Evolutionary conservation across 805 yeast genomes (phyloP).

Genomic region (Tetrapisispora arboricola): DNA sequence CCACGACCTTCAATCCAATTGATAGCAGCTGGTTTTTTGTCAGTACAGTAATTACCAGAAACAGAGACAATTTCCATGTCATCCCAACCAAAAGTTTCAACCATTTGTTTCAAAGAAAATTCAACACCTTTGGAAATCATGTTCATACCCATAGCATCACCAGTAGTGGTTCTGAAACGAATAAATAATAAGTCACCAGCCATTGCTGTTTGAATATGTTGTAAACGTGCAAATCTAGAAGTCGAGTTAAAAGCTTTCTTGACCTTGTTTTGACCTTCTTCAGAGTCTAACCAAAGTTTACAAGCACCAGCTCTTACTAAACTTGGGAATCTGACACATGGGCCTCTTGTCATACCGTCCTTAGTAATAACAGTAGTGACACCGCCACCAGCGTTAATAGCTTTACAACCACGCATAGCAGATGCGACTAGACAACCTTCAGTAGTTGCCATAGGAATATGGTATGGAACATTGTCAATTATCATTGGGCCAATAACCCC

Average conservation of each 20-base stretch:
- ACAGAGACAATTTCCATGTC: slow-evolving; percentile 91
- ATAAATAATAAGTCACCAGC: slow-evolving; percentile 87
- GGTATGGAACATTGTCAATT: slow-evolving; percentile 79
- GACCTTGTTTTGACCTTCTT: slow-evolving; percentile 74
- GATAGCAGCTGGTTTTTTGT: slow-evolving; percentile 94
- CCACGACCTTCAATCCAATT: slow-evolving; percentile 99
- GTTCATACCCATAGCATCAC: slow-evolving; percentile 99
- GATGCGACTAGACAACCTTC: slow-evolving; percentile 99
- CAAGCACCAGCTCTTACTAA: slow-evolving; percentile 87
- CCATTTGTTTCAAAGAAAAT: slow-evolving; percentile 71
- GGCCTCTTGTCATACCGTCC: slow-evolving; percentile 99
- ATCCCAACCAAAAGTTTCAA: slow-evolving; percentile 78
- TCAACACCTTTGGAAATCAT: slow-evolving; percentile 99
- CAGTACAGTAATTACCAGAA: slow-evolving; percentile 96
- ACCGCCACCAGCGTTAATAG: slow-evolving; percentile 96
- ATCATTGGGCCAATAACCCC: slow-evolving; percentile 97
- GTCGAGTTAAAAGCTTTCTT: slow-evolving; percentile 93
- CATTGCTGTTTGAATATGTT: slow-evolving; percentile 80
- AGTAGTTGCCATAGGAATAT: slow-evolving; percentile 98
- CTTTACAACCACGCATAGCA: slow-evolving; percentile 98
- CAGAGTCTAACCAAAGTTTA: slow-evolving; percentile 90
- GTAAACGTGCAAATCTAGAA: slow-evolving; percentile 92
- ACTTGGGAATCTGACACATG: slow-evolving; percentile 84
- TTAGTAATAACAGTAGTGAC: slow-evolving; percentile 81
- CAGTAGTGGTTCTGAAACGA: slow-evolving; percentile 96